Evolutionary conservation across 2,329 filamentous ascomycete genomes (phyloP), one percentile per base, ranked within the genome.

Genomic region (Fusarium sacchari): DNA sequence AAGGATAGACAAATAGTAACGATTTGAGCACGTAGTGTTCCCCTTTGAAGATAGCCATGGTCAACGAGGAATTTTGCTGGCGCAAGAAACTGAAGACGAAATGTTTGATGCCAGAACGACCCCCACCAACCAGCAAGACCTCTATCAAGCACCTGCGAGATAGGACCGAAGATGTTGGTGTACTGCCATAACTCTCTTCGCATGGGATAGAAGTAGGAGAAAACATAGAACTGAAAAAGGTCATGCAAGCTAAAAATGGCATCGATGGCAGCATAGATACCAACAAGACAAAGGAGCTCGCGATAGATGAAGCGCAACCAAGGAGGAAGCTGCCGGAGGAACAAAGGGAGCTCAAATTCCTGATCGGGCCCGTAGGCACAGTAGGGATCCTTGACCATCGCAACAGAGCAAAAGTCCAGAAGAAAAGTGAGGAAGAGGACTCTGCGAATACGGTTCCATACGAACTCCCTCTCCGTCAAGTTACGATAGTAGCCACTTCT

Each of bases 51-150:
- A 74, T 85, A 79, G 24, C 86, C 82, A 44, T 69, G 60, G 69
- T 80, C 73, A 14, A 81, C 80, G 63, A 92, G 76, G 76, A 84
- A 88, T 5, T 81, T 81, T 1, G 87, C 83, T 0, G 92, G 91
- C 8, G 90, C 87, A 43, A 88, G 83, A 78, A 96, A 95, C 6
- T 89, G 90, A 62, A 90, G 88, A 2, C 95, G 92, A 83, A 97
- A 97, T 6, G 92, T 91, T 82, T 98, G 95, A 81, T 98, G 96
- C 96, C 96, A 98, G 87, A 91, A 96, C 28, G 86, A 86, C 49
- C 93, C 91, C 96, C 96, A 98, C 82, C 92, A 93, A 2, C 95
- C 95, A 2, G 89, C 87, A 5, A 98, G 85, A 0, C 96, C 95
- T 66, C 89, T 86, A 69, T 94, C 89, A 17, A 91, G 82, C 5